Evolutionary conservation across 805 yeast genomes (phyloP), one percentile per base, ranked within the genome.

Genomic region (Suhomyces tanzawaensis): DNA sequence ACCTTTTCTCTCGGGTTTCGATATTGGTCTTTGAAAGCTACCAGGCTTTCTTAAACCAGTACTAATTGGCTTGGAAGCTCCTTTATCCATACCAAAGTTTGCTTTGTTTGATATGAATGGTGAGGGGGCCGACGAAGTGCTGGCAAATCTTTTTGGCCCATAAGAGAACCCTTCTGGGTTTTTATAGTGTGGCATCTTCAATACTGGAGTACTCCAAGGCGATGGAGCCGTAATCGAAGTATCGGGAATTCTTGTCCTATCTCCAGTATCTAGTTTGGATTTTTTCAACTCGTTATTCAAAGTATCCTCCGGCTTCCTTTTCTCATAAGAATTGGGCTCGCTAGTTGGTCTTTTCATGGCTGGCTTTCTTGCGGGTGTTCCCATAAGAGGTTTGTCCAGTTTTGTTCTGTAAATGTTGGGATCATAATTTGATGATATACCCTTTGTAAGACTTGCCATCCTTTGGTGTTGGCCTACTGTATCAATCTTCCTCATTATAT

Each of bases 91-190:
- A 29, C 51, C 49, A 29, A 38, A 36, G 18, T 41, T 45, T 17
- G 44, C 44, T 39, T 57, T 60, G 39, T 60, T 55, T 6, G 66
- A 60, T 23, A 60, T 48, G 32, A 60, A 60, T 19, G 66, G 66
- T 2, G 65, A 60, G 2, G 52, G 30, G 3, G 33, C 25, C 9
- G 22, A 18, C 7, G 18, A 5, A 31, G 19, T 13, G 25, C 34
- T 21, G 12, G 34, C 4, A 8, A 18, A 14, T 13, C 19, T 7
- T 19, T 32, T 28, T 24, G 19, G 27, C 25, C 26, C 14, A 19
- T 29, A 29, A 6, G 27, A 24, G 13, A 24, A 24, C 7, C 34
- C 32, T 16, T 44, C 46, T 1, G 55, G 57, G 26, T 49, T 51
- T 34, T 45, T 55, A 39, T 58, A 59, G 3, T 40, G 50, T 3